These are phyloP conservation scores for Lentinula novae-zelandiae DNA, from an alignment of 1,284 basidiomycete species.

Conservation along the genomic window DNA sequence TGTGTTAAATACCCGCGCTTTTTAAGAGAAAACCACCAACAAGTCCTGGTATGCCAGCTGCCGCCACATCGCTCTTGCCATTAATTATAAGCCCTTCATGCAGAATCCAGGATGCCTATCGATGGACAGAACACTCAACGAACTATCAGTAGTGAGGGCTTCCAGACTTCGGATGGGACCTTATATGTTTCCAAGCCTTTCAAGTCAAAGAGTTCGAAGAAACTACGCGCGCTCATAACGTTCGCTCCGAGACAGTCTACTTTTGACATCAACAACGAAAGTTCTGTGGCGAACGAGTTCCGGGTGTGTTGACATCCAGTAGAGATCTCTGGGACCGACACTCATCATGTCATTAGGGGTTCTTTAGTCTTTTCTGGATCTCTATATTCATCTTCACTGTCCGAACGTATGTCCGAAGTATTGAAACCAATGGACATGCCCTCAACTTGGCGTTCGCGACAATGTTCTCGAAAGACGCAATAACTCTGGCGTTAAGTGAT, in stretches of 20 bases:
- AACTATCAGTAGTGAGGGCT: slow-evolving; percentile 33
- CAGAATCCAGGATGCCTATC: slow-evolving; percentile 6
- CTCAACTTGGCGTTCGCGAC: slow-evolving; percentile 82
- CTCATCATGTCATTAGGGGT: slow-evolving; percentile 51
- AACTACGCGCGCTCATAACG: slow-evolving; percentile 70
- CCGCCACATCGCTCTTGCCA: neutral
- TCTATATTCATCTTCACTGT: slow-evolving; percentile 80
- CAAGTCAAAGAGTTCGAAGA: slow-evolving; percentile 62
- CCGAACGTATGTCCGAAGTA: slow-evolving; percentile 73
- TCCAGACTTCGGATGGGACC: slow-evolving; percentile 59
- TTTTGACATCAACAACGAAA: slow-evolving; percentile 80
- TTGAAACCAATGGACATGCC: slow-evolving; percentile 74
- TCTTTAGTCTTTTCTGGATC: slow-evolving; percentile 91
- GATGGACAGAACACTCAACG: slow-evolving; percentile 12
- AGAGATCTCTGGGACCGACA: neutral
- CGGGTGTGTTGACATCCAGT: slow-evolving; percentile 48
- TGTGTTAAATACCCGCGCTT: no score
- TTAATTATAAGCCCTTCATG: neutral
- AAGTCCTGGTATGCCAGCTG: neutral
- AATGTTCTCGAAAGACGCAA: slow-evolving; percentile 85
- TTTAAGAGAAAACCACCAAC: no score
- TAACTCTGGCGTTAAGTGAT: slow-evolving; percentile 84
- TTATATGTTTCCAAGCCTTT: slow-evolving; percentile 74
- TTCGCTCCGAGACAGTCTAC: slow-evolving; percentile 82
- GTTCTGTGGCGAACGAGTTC: slow-evolving; percentile 79